Evolutionary conservation across 371 early-diverging fungal genomes (phyloP), one percentile per base, ranked within the genome.

Genomic region (Rhizopus arrhizus): DNA sequence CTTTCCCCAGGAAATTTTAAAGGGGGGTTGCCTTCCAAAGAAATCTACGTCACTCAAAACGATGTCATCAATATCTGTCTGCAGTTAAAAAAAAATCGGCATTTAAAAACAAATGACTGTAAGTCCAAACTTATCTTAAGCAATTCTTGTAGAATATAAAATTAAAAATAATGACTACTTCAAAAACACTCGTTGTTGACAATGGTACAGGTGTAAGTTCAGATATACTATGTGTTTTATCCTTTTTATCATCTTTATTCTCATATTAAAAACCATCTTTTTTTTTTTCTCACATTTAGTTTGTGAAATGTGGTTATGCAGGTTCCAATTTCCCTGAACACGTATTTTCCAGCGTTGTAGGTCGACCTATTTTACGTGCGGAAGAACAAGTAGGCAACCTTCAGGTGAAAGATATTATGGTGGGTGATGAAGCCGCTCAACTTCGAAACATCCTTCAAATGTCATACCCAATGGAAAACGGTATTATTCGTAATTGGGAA

Each of bases 401-500:
- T 5, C 62, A 72, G 60, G 83, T 95, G 47, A 93, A 92, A 70
- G 98, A 98, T 71, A 93, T 97, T 67, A 96, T 96, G 91, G 92
- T 97, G 43, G 99, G 99, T 28, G 95, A 94, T 61, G 98, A 98
- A 72, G 99, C 98, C 28, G 91, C 95, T 16, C 89, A 86, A 34
- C 73, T 93, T 29, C 88, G 98, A 16, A 83, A 89, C 56, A 89
- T 89, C 66, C 84, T 98, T 38, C 91, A 96, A 74, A 93, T 98
- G 91, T 89, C 92, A 16, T 97, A 98, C 68, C 99, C 99, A 8
- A 91, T 98, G 92, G 96, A 97, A 74, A 96, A 97, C 81, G 99
- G 99, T n/a, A 93, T 98, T 57, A 90, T 97, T 54, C 82, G 89
- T 64, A 94, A 95, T 82, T 98, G 98, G 98, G 96, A 96, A 53